phyloP scores from a whole-genome alignment of 352 stramenopile genomes.

The Pythium oligandrum region DNA sequence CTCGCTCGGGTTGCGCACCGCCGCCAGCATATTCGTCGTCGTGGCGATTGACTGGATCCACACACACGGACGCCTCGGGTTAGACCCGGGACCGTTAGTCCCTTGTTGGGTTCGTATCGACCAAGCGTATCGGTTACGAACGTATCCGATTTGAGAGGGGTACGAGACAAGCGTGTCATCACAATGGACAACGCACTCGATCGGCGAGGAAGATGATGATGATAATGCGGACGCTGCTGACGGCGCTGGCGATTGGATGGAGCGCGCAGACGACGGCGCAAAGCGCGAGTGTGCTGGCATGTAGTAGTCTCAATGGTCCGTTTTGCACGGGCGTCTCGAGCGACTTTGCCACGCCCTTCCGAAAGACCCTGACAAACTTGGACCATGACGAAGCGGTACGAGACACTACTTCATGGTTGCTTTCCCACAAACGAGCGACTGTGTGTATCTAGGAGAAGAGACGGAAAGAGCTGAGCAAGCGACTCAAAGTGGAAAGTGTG shows the following conservation, averaged over 20 bases:
- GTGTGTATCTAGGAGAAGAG: slow-evolving; percentile 18
- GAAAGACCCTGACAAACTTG: slow-evolving; percentile 37
- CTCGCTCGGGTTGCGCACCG: slow-evolving; percentile 16
- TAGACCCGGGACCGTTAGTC: slow-evolving; percentile 9
- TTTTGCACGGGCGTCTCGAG: slow-evolving; percentile 32
- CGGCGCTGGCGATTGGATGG: slow-evolving; percentile 4
- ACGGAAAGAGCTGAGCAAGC: slow-evolving; percentile 28
- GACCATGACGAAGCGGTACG: slow-evolving; percentile 33
- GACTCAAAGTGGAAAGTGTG: slow-evolving; percentile 48
- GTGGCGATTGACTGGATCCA: slow-evolving; percentile 16
- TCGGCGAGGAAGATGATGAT: too few species aligned
- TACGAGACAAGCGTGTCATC: too few species aligned
- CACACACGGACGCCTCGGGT: slow-evolving; percentile 14
- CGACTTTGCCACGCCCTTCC: slow-evolving; percentile 28
- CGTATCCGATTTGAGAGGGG: too few species aligned
- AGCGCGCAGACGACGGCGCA: slow-evolving; percentile 3
- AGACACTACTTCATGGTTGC: not conserved
- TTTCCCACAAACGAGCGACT: not conserved
- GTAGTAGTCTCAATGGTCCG: slow-evolving; percentile 69
- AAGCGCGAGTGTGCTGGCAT: slow-evolving; percentile 9
- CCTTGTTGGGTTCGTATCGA: slow-evolving; percentile 1
- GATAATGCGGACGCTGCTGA: not conserved
- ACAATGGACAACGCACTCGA: too few species aligned
- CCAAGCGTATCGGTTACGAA: too few species aligned
- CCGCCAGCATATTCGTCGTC: slow-evolving; percentile 22